Evolutionary conservation across 2,329 filamentous ascomycete species (phyloP).

Genomic region (Fulvia fulva): DNA sequence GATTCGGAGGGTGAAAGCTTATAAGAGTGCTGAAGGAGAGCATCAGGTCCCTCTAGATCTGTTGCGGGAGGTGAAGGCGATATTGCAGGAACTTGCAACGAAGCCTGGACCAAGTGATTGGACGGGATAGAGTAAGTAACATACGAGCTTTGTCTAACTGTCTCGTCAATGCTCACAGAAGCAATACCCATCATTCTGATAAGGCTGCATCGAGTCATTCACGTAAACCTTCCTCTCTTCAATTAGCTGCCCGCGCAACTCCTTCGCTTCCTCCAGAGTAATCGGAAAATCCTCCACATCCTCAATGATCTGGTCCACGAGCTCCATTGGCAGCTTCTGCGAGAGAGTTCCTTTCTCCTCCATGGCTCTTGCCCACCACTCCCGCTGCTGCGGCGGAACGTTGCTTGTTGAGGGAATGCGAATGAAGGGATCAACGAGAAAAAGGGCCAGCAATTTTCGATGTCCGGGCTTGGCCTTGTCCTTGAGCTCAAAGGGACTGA

Average conservation of each 20-base stretch:
- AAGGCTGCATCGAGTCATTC: neutral
- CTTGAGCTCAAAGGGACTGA: constrained; percentile 47
- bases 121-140: too few relatives aligned
- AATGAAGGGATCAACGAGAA: constrained; percentile 54
- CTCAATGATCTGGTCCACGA: constrained; percentile 25
- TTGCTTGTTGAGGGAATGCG: constrained; percentile 51
- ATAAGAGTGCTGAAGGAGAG: too few relatives aligned
- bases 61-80: too few relatives aligned
- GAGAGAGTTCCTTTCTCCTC: constrained; percentile 12
- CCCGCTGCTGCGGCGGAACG: constrained; percentile 47
- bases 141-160: too few relatives aligned
- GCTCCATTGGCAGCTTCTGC: constrained; percentile 22
- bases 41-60: too few relatives aligned
- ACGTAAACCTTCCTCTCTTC: constrained; percentile 19
- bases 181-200: neutral
- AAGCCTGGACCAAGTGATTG: too few relatives aligned
- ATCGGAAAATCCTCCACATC: constrained; percentile 27
- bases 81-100: too few relatives aligned
- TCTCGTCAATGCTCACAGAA: constrained; percentile 7
- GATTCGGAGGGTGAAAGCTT: too few relatives aligned
- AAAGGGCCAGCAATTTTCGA: constrained; percentile 54
- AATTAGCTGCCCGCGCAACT: constrained; percentile 26
- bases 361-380: constrained; percentile 38
- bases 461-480: constrained; percentile 53
- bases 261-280: constrained; percentile 25